Evolutionary conservation across 441 rosid species (phyloP), one percentile per base, ranked within the genome.

Genomic region (Jatropha multifida): DNA sequence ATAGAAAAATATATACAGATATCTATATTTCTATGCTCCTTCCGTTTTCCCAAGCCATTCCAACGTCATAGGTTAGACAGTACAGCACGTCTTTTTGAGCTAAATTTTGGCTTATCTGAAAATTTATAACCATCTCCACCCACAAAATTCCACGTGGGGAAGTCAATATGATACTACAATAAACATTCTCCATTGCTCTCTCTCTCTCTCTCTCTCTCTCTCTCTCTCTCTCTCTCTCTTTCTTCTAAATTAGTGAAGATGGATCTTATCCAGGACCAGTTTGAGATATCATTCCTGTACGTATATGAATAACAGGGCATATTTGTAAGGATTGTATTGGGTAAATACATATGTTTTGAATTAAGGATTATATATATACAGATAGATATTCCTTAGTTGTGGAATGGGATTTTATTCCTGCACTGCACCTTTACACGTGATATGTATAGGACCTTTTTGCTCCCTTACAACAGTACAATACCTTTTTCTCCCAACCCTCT

Each of bases 401-500:
- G 67, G 69, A 73, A 67, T 11, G 8, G 40, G 74, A 44, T 72
- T 3, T 56, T 14, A 51, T 71, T 55, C 40, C 77, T 41, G 52
- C 27, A 42, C 32, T 78, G 79, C 67, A 69, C 69, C 67, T 5
- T 71, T 55, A 65, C 85, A 82, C 86, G 87, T 85, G 86, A 82
- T 68, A 52, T 41, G 18, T 7, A 61, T 14, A 20, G 23, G 44
- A 44, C 46, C 41, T 32, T 37, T 82, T 75, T 71, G 76, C 78
- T 79, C 67, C 81, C 78, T 76, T 64, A 32, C 56, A 18, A 20
- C 18, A 73, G 71, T 71, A 56, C 73, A 44, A 74, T 42, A 20
- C 5, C 18, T 27, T 23, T 17, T 72, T 32, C 58, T 69, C 41
- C 26, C 15, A 76, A 68, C 32, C 72, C 52, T 71, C 38, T 37